Conservation (phyloP, 306 rosid genomes). For the Vigna nakashimae region DNA sequence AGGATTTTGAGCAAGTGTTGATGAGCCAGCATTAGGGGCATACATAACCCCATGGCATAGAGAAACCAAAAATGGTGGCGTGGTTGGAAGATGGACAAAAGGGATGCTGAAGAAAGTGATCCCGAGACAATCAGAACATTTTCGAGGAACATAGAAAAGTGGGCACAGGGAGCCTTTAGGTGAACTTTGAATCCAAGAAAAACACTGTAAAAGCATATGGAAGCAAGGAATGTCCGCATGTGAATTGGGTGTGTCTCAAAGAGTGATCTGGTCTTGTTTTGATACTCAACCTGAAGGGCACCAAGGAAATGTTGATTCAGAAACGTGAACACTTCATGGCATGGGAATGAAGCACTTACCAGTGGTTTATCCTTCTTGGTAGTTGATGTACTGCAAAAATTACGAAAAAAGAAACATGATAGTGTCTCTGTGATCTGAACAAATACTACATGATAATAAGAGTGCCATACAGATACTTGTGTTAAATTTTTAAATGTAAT, state of each 20-base stretch:
- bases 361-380: background rate
- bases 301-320: slow-evolving; percentile 21
- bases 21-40: background rate
- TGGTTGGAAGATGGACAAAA: slow-evolving; percentile 8
- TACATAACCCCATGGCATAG: background rate
- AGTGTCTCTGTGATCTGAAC: background rate
- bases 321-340: slow-evolving; percentile 24
- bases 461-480: too few species aligned
- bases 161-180: background rate
- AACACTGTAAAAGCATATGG: slow-evolving; percentile 12
- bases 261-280: slow-evolving; percentile 19
- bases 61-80: background rate
- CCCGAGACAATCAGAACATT: background rate
- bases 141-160: background rate
- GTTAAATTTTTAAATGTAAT: too few species aligned
- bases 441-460: too few species aligned
- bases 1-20: background rate
- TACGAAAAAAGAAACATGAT: background rate
- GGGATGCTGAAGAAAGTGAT: slow-evolving; percentile 20
- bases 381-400: background rate
- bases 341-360: background rate
- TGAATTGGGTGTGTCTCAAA: slow-evolving; percentile 34
- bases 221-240: slow-evolving; percentile 21
- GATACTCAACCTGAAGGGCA: slow-evolving; percentile 12
- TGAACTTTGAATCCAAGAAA: background rate